phyloP scores from a whole-genome alignment of 2,329 filamentous ascomycete species.

The Aureobasidium sp. region DNA sequence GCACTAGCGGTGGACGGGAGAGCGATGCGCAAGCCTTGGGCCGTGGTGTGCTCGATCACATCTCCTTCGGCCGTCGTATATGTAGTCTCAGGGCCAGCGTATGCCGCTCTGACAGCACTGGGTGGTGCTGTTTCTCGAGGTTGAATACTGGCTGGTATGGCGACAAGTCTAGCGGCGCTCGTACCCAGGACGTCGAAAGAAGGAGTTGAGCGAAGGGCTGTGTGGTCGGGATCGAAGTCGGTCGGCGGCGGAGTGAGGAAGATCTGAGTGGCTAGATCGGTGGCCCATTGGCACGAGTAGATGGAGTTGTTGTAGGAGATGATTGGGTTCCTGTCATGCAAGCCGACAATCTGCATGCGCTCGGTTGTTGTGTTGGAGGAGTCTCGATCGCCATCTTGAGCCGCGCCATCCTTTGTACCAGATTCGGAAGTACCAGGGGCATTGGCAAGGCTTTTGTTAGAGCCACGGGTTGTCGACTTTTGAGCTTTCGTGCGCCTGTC shows the following conservation, averaged over 20 bases:
- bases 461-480: slow-evolving; percentile 11
- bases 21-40: slow-evolving; percentile 13
- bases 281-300: slow-evolving; percentile 74
- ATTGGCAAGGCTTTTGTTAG: slow-evolving; percentile 1
- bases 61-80: slow-evolving; percentile 17
- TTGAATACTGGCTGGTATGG: slow-evolving; percentile 54
- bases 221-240: slow-evolving; percentile 36
- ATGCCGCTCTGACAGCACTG: not conserved
- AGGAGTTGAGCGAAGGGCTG: slow-evolving; percentile 47
- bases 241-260: slow-evolving; percentile 39
- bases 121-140: slow-evolving; percentile 19
- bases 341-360: slow-evolving; percentile 68
- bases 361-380: slow-evolving; percentile 15
- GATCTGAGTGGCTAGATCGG: slow-evolving; percentile 78
- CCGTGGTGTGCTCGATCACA: slow-evolving; percentile 8
- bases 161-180: slow-evolving; percentile 62
- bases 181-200: slow-evolving; percentile 67
- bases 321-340: slow-evolving; percentile 69
- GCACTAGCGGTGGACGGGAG: slow-evolving; percentile 16
- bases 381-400: not conserved
- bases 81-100: slow-evolving; percentile 2
- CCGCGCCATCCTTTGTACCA: not conserved
- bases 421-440: not conserved
- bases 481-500: slow-evolving; percentile 10
- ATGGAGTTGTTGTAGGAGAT: slow-evolving; percentile 72